A percentile compares a stretch with the other conserved stretches of the same genome.
Evolutionary conservation across 2,329 filamentous ascomycete genomes (phyloP).

Genomic region (Penicillium sp.): DNA sequence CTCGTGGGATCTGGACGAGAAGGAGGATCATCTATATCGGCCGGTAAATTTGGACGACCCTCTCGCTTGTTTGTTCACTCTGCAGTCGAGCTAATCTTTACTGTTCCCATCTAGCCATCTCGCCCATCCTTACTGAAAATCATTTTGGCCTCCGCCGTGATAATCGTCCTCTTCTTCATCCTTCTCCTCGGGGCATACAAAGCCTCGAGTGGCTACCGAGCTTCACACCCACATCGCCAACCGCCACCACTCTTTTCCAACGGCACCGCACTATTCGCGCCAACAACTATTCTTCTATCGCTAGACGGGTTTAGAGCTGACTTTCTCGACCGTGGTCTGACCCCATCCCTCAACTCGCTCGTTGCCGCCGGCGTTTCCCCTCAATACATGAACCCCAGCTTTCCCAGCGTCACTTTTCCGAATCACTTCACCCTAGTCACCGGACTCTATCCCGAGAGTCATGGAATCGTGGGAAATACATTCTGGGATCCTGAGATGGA

Average conservation of each 20-base stretch:
- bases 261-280: constrained; percentile 84
- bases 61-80: not conserved
- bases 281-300: constrained; percentile 91
- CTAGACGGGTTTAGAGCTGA: constrained; percentile 96
- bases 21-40: constrained; percentile 37
- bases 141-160: constrained; percentile 48
- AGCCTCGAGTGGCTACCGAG: constrained; percentile 50
- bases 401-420: constrained; percentile 95
- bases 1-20: constrained; percentile 57
- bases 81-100: constrained; percentile 21
- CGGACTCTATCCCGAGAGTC: constrained; percentile 87
- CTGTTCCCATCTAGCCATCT: constrained; percentile 21
- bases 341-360: constrained; percentile 78
- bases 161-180: constrained; percentile 58
- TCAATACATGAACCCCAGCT: constrained; percentile 89
- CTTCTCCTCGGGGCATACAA: constrained; percentile 62
- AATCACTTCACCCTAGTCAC: constrained; percentile 95
- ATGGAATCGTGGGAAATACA: constrained; percentile 90
- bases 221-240: constrained; percentile 26
- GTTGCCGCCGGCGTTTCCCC: constrained; percentile 85
- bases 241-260: constrained; percentile 61
- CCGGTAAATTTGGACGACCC: constrained; percentile 27
- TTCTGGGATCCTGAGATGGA: constrained; percentile 85
- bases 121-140: constrained; percentile 37
- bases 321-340: constrained; percentile 81